phyloP scores from a whole-genome alignment of 2,329 filamentous ascomycete genomes.

The Neobulgaria alba region DNA sequence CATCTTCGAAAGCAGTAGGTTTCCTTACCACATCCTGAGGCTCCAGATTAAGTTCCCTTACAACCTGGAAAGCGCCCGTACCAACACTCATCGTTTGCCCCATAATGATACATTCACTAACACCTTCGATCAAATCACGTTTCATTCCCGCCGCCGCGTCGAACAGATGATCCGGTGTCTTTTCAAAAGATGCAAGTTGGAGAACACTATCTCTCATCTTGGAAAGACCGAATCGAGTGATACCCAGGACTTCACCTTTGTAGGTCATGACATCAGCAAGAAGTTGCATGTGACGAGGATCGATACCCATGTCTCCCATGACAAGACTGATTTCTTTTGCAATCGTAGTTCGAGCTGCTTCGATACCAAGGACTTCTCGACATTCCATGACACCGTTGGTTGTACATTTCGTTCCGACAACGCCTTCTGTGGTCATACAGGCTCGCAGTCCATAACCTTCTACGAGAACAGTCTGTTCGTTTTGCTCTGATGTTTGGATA shows the following conservation, averaged over 20 bases:
- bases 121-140: conserved; percentile 83
- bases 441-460: conserved; percentile 86
- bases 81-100: conserved; percentile 89
- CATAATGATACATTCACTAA: conserved; percentile 97
- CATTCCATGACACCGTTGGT: conserved; percentile 91
- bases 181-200: conserved; percentile 93
- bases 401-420: conserved; percentile 64
- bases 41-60: conserved; percentile 63
- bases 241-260: conserved; percentile 93
- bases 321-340: conserved; percentile 79
- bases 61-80: conserved; percentile 86
- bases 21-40: conserved; percentile 42
- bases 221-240: conserved; percentile 89
- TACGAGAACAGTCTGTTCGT: conserved; percentile 67
- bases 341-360: conserved; percentile 85
- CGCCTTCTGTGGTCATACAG: conserved; percentile 90
- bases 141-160: conserved; percentile 91
- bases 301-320: conserved; percentile 92
- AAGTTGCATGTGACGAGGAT: conserved; percentile 95
- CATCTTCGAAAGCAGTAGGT: conserved; percentile 62
- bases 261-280: conserved; percentile 98
- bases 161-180: conserved; percentile 95
- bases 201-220: conserved; percentile 95
- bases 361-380: conserved; percentile 81
- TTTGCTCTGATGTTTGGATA: conserved; percentile 69